Evolutionary conservation across 2,329 filamentous ascomycete species (phyloP).

Genomic region (Trichoderma semiorbis): DNA sequence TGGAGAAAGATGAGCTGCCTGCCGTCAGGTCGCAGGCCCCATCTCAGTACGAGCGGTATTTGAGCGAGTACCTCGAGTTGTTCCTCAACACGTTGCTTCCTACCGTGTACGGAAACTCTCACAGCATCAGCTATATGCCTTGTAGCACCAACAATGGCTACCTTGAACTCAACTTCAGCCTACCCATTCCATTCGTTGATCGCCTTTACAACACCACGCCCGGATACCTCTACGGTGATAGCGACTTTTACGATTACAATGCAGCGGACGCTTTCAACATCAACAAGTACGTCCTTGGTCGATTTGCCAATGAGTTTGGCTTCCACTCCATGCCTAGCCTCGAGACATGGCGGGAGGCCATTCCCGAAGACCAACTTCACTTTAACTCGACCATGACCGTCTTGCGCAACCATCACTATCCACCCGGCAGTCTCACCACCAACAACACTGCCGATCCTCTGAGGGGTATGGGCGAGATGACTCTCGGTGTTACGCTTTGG

Average conservation of each 20-base stretch:
- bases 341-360: conserved; percentile 4
- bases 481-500: not conserved
- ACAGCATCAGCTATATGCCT: conserved; percentile 8
- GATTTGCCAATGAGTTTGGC: conserved; percentile 4
- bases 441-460: not conserved
- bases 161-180: conserved; percentile 1
- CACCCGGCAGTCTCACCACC: not conserved
- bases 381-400: conserved; percentile 7
- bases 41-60: not conserved
- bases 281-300: not conserved
- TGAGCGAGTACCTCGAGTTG: not conserved
- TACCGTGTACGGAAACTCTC: not conserved
- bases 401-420: conserved; percentile 2
- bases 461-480: conserved; percentile 3
- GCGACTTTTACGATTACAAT: conserved; percentile 3
- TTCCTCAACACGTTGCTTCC: conserved; percentile 1
- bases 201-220: conserved; percentile 4
- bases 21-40: not conserved
- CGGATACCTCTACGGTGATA: conserved; percentile 2
- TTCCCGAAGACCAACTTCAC: not conserved
- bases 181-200: conserved; percentile 1
- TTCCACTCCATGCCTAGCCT: conserved; percentile 7
- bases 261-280: not conserved
- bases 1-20: conserved; percentile 11
- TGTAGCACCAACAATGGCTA: conserved; percentile 8